A percentile compares a stretch with the other conserved stretches of the same genome.
These are phyloP conservation scores for Madurella fahalii DNA, from an alignment of 2,329 filamentous ascomycete species.

Conservation along the genomic window DNA sequence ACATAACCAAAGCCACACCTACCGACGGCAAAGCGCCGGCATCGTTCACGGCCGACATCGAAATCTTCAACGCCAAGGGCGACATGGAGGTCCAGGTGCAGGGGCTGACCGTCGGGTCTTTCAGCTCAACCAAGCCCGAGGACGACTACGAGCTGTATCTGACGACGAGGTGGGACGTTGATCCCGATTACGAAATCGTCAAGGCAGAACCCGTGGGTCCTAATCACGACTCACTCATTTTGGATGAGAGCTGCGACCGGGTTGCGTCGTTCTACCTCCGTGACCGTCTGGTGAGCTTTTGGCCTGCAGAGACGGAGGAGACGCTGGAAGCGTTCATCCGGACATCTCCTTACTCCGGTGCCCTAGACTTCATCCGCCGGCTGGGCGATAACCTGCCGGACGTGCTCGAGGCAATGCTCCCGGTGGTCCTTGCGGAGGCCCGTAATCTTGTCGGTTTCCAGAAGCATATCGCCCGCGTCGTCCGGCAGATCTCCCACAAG, in stretches of 20 bases:
- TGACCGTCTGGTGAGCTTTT: conserved; percentile 7
- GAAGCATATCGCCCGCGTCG: conserved; percentile 32
- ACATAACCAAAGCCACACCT: conserved; percentile 29
- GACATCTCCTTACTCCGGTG: conserved; percentile 30
- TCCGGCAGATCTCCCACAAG: conserved; percentile 37
- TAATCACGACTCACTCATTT: conserved; percentile 8
- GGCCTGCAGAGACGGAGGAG: conserved; percentile 28
- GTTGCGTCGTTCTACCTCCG: conserved; percentile 32
- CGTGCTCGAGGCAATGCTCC: conserved; percentile 25
- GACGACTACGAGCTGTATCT: conserved; percentile 36
- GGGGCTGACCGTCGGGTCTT: conserved; percentile 32
- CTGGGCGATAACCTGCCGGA: conserved; percentile 26
- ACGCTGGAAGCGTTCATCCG: conserved; percentile 31
- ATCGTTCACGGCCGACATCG: conserved; percentile 36
- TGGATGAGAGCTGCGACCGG: conserved; percentile 36
- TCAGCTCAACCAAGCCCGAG: conserved; percentile 29
- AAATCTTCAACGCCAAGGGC: conserved; percentile 31
- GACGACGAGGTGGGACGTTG: conserved; percentile 35
- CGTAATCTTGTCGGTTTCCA: conserved; percentile 31
- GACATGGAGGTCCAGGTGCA: conserved; percentile 34
- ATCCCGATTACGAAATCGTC: conserved; percentile 39
- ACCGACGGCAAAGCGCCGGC: conserved; percentile 24
- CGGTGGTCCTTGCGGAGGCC: conserved; percentile 30
- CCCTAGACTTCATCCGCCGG: conserved; percentile 30
- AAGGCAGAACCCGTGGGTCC: conserved; percentile 4